These are phyloP conservation scores for Bathelium albidoporum DNA, from an alignment of 495 filamentous ascomycete genomes.

Conservation along the genomic window DNA sequence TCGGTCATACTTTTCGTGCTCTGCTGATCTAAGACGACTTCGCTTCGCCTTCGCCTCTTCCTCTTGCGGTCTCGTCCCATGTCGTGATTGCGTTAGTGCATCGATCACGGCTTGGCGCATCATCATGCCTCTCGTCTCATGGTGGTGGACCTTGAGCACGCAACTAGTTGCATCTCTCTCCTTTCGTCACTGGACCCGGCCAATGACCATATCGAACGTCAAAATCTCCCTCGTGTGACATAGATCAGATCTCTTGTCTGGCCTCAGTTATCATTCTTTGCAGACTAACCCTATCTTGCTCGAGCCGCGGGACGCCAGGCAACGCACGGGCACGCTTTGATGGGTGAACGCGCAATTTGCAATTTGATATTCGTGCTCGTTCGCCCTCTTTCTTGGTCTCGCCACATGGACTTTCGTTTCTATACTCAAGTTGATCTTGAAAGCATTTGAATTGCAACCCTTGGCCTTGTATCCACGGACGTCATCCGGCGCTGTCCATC, in stretches of 20 bases:
- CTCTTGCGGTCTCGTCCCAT: not conserved
- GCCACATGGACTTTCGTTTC: not conserved
- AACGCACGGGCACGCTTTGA: not conserved
- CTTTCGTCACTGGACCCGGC: not conserved
- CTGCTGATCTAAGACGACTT: not conserved
- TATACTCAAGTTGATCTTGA: not conserved
- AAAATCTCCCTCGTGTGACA: not conserved
- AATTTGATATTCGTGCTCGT: not conserved
- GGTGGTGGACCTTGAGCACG: no score
- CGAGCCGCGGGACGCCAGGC: not conserved
- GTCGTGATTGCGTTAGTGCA: slow-evolving; percentile 3
- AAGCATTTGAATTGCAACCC: not conserved
- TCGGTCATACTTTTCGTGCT: not conserved
- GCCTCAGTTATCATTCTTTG: not conserved
- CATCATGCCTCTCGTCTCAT: not conserved
- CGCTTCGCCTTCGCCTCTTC: not conserved
- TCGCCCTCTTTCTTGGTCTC: not conserved
- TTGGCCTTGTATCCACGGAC: not conserved
- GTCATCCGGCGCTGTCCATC: not conserved
- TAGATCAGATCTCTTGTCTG: not conserved
- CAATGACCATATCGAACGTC: not conserved
- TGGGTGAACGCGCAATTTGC: not conserved
- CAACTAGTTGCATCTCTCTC: not conserved
- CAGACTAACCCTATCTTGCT: not conserved
- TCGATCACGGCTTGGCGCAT: not conserved